Percentiles rank a stretch among this genome's conserved stretches.
Evolutionary conservation across 306 rosid species (phyloP).

Genomic region (Prosopis cineraria): DNA sequence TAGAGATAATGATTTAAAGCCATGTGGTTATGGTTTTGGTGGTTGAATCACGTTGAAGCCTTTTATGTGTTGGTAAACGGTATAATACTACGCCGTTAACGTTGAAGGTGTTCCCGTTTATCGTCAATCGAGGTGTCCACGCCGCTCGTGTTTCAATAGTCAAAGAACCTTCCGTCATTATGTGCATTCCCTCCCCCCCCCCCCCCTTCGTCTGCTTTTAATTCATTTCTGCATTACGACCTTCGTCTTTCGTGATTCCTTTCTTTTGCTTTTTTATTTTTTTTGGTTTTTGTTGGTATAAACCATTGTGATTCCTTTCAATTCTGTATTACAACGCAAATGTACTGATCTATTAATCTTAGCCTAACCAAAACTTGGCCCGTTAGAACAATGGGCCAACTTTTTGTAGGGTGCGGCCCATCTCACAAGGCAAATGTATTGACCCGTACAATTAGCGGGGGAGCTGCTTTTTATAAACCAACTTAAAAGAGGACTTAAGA

Average conservation of each 20-base stretch:
- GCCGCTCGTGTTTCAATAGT: conserved; percentile 18
- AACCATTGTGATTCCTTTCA: too few relatives aligned
- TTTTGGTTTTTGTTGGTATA: too few relatives aligned
- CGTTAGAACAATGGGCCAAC: too few relatives aligned
- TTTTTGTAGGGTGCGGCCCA: too few relatives aligned
- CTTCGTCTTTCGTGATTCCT: neutral
- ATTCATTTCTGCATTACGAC: neutral
- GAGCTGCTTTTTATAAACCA: too few relatives aligned
- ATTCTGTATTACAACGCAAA: too few relatives aligned
- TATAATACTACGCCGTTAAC: conserved; percentile 18
- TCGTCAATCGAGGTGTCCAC: conserved; percentile 31
- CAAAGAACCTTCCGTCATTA: conserved; percentile 35
- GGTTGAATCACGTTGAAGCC: conserved; percentile 28
- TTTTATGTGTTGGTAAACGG: conserved; percentile 13
- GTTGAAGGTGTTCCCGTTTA: neutral
- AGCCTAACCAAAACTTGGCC: too few relatives aligned
- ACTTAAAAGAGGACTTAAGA: too few relatives aligned
- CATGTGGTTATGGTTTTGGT: conserved; percentile 33
- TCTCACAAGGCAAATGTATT: too few relatives aligned
- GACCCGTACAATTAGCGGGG: too few relatives aligned
- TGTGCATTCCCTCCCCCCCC: neutral
- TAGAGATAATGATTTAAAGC: conserved; percentile 42
- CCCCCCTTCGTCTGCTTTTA: neutral
- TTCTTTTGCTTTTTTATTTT: too few relatives aligned
- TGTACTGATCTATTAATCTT: too few relatives aligned